These are phyloP conservation scores for Byssothecium circinans DNA, from an alignment of 2,329 filamentous ascomycete species.

Conservation along the genomic window DNA sequence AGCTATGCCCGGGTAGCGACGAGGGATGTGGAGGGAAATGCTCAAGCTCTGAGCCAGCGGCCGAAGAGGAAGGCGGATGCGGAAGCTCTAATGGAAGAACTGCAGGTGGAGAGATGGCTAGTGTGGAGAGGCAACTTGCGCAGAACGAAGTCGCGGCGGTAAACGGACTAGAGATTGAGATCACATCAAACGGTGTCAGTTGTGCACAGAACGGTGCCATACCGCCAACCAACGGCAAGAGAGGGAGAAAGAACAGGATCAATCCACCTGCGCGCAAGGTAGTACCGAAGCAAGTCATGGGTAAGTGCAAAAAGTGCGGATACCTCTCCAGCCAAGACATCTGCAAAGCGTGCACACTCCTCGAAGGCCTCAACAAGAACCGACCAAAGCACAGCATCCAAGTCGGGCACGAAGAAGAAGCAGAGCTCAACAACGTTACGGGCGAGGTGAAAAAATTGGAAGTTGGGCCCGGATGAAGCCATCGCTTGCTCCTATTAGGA, in stretches of 20 bases:
- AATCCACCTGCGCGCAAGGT: constrained; percentile 31
- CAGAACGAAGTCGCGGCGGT: constrained; percentile 63
- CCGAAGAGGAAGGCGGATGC: constrained; percentile 71
- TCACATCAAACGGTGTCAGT: constrained; percentile 47
- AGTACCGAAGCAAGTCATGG: constrained; percentile 66
- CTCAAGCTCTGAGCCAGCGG: constrained; percentile 38
- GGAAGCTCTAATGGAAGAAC: constrained; percentile 69
- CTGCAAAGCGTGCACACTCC: constrained; percentile 88
- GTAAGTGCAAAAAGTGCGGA: constrained; percentile 83
- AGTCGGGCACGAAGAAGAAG: constrained; percentile 23
- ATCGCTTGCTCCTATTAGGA: not conserved
- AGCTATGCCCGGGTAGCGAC: constrained; percentile 66
- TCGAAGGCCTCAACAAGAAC: constrained; percentile 87
- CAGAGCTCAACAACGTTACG: constrained; percentile 19
- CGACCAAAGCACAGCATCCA: constrained; percentile 46
- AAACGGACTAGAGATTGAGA: constrained; percentile 65
- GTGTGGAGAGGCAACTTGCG: constrained; percentile 73
- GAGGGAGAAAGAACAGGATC: constrained; percentile 23
- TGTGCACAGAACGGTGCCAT: constrained; percentile 42
- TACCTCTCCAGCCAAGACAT: constrained; percentile 94
- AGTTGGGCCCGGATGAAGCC: constrained; percentile 22
- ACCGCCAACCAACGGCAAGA: constrained; percentile 20
- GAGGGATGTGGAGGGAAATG: constrained; percentile 37
- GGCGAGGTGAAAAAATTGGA: constrained; percentile 26
- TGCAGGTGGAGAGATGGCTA: constrained; percentile 76